Conservation (phyloP, 2,329 filamentous ascomycete species). For the Zasmidium cellare region DNA sequence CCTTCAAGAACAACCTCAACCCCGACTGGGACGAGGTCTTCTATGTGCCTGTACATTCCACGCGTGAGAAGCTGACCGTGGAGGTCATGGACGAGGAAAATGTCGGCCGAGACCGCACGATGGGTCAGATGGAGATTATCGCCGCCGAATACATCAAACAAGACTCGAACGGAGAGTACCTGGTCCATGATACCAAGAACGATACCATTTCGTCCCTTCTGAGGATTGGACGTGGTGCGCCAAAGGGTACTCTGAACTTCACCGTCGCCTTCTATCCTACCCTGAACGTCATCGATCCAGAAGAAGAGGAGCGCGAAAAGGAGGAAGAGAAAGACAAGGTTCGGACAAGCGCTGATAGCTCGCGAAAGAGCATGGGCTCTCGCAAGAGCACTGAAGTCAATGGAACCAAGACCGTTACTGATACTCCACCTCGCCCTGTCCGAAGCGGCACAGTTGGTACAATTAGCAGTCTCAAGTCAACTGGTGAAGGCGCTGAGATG, state of each 20-base stretch:
- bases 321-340: conserved; percentile 43
- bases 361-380: conserved; percentile 18
- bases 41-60: conserved; percentile 85
- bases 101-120: conserved; percentile 82
- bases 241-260: conserved; percentile 80
- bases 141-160: conserved; percentile 78
- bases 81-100: conserved; percentile 98
- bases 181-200: conserved; percentile 72
- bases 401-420: neutral
- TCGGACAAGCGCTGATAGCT: conserved; percentile 20
- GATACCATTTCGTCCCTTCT: conserved; percentile 66
- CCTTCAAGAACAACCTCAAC: conserved; percentile 92
- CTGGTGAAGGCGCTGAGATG: conserved; percentile 39
- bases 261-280: conserved; percentile 88
- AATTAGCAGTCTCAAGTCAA: conserved; percentile 41
- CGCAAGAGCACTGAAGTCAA: neutral
- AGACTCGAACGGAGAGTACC: conserved; percentile 76
- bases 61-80: conserved; percentile 78
- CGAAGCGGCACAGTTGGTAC: conserved; percentile 40
- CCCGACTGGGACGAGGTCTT: conserved; percentile 95
- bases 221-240: conserved; percentile 68
- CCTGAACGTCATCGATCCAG: conserved; percentile 82
- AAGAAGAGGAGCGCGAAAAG: conserved; percentile 70
- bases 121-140: conserved; percentile 77
- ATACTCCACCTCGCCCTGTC: conserved; percentile 5